Evolutionary conservation across 805 yeast species (phyloP).

Genomic region (Grigorovia humatica): DNA sequence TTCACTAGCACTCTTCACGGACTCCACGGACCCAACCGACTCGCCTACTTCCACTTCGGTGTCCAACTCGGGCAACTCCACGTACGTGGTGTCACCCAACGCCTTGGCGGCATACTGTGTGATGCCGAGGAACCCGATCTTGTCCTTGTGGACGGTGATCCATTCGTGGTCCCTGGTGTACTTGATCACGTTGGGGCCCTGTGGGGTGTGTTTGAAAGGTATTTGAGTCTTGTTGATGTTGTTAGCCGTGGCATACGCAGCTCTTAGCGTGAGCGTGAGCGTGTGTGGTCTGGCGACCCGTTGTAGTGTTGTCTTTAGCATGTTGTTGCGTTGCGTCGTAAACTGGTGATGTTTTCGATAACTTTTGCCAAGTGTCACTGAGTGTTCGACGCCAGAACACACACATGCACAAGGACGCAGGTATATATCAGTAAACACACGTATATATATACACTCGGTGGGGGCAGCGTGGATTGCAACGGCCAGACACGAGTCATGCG

Average conservation of each 20-base stretch:
- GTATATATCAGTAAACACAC: too few relatives aligned
- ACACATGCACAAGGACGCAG: too few relatives aligned
- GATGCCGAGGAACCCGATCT: constrained; percentile 80
- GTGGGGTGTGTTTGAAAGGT: constrained; percentile 24
- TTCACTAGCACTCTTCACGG: constrained; percentile 90
- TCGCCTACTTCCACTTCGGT: constrained; percentile 59
- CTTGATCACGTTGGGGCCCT: constrained; percentile 36
- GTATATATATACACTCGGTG: too few relatives aligned
- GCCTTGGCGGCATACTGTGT: constrained; percentile 94
- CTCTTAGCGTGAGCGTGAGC: background rate
- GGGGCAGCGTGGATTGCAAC: too few relatives aligned
- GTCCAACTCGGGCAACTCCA: constrained; percentile 77
- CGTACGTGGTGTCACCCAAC: constrained; percentile 90
- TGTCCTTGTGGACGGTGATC: constrained; percentile 79
- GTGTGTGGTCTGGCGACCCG: background rate
- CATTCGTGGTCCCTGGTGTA: constrained; percentile 92
- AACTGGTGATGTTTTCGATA: too few relatives aligned
- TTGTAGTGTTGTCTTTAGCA: background rate
- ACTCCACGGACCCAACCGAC: constrained; percentile 84
- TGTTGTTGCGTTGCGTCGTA: too few relatives aligned
- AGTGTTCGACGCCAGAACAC: too few relatives aligned
- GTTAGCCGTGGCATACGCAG: constrained; percentile 3
- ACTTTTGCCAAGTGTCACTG: too few relatives aligned
- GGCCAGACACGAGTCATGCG: too few relatives aligned
- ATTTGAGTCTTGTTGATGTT: constrained; percentile 22